phyloP scores from a whole-genome alignment of 2,329 filamentous ascomycete genomes.

The Neobulgaria alba region DNA sequence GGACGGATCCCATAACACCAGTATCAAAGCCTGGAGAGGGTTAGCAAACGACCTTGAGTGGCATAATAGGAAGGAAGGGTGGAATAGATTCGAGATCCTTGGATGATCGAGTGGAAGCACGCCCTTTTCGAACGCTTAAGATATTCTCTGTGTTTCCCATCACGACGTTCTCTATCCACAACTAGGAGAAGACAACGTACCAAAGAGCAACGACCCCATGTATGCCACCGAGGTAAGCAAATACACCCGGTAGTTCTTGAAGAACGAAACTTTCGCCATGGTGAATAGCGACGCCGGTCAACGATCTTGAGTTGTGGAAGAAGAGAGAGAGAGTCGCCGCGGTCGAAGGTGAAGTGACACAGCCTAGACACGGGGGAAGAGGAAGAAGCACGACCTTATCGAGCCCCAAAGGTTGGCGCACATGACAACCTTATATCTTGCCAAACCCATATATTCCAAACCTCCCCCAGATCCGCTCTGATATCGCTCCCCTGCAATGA shows the following conservation, averaged over 20 bases:
- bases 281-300: slow-evolving; percentile 2
- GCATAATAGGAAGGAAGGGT: no score
- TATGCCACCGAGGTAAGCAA: slow-evolving; percentile 18
- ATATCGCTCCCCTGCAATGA: not conserved
- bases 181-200: slow-evolving; percentile 2
- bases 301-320: no score
- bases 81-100: no score
- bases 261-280: slow-evolving; percentile 9
- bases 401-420: no score
- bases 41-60: not conserved
- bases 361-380: not conserved
- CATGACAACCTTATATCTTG: no score
- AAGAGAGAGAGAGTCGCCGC: no score
- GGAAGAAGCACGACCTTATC: no score
- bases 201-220: slow-evolving; percentile 20
- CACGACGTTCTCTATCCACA: not conserved
- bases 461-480: not conserved
- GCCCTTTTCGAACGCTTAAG: no score
- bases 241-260: slow-evolving; percentile 15
- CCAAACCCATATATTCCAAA: no score
- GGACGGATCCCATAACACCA: slow-evolving; percentile 18
- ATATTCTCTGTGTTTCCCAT: no score
- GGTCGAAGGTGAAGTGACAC: not conserved
- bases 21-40: slow-evolving; percentile 17
- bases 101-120: no score